Evolutionary conservation across 345 rosid genomes (phyloP), one percentile per base, ranked within the genome.

Genomic region (Eucalyptus sp.): DNA sequence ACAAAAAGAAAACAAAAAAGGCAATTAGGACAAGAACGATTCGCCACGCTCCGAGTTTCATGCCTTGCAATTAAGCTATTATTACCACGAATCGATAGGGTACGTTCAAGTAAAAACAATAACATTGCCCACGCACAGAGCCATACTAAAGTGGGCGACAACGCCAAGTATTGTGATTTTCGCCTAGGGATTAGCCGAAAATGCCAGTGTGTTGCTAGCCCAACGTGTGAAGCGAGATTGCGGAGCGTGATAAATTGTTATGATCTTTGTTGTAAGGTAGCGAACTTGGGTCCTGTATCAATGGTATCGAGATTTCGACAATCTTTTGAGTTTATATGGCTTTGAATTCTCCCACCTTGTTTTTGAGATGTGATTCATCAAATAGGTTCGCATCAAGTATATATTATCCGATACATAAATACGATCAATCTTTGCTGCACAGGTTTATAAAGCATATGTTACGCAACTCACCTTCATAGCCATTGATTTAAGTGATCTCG

Each of bases 281-380:
- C 8, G 71, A n/a, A 27, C 71, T 62, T 13, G 71, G 33, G 16
- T 62, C 16, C 4, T 5, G 0, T n/a, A 6, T 27, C 0, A 13
- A 62, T 29, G 16, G 33, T 29, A 14, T 62, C 71, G 13, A 62
- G 1, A 3, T 62, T 62, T 11, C 7, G 9, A 62, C 31, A 29
- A 52, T 52, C 56, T 52, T 48, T 18, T 2, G 8, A n/a, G 71
- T n/a, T n/a, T 14, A 64, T 64, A n/a, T 29, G 17, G 37, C 18
- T n/a, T 27, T 13, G 10, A 14, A 64, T 0, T 64, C 71, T 64
- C 9, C 41, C 6, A 0, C 18, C 41, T n/a, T 16, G 1, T 4
- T 64, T 64, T 64, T 15, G 37, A 33, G 43, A 16, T 5, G 11
- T 9, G 3, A 68, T 68, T n/a, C 44, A 33, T 33, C 43, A 16